phyloP scores from a whole-genome alignment of 331 rosid genomes.

The Pyrus hybrid region DNA sequence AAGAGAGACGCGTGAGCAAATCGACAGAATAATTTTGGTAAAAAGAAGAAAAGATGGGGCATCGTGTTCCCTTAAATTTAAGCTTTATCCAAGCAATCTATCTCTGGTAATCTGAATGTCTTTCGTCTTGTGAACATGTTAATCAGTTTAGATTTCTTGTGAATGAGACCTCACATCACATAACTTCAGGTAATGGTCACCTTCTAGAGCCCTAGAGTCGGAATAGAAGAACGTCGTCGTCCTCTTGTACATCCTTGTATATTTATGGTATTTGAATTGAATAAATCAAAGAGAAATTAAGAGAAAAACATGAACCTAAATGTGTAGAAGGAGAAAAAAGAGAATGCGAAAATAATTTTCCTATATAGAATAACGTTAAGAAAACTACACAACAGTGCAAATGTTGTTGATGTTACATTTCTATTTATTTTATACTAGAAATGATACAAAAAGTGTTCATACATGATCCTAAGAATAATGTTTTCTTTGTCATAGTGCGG shows the following conservation, averaged over 20 bases:
- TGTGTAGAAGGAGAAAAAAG: background rate
- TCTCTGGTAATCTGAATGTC: constrained; percentile 36
- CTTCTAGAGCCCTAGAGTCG: background rate
- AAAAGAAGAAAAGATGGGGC: constrained; percentile 29
- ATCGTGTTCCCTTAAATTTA: constrained; percentile 38
- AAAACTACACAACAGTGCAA: background rate
- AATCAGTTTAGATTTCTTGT: constrained; percentile 39
- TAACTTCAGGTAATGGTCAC: background rate
- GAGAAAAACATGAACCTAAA: background rate
- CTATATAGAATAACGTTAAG: background rate
- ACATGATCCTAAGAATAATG: background rate
- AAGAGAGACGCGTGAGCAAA: constrained; percentile 25
- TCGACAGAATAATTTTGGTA: constrained; percentile 31
- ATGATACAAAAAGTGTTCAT: background rate
- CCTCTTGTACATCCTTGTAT: background rate
- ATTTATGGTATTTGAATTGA: too few relatives aligned
- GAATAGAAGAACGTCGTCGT: background rate
- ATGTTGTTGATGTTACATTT: background rate
- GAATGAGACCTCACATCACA: constrained; percentile 27
- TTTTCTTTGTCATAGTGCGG: background rate
- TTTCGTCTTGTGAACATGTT: constrained; percentile 35
- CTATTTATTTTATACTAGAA: background rate
- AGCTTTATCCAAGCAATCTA: constrained; percentile 16
- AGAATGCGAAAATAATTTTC: too few relatives aligned
- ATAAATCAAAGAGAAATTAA: background rate